phyloP scores from a whole-genome alignment of 1,139 yeast genomes.

The Suhomyces choctaworum region DNA sequence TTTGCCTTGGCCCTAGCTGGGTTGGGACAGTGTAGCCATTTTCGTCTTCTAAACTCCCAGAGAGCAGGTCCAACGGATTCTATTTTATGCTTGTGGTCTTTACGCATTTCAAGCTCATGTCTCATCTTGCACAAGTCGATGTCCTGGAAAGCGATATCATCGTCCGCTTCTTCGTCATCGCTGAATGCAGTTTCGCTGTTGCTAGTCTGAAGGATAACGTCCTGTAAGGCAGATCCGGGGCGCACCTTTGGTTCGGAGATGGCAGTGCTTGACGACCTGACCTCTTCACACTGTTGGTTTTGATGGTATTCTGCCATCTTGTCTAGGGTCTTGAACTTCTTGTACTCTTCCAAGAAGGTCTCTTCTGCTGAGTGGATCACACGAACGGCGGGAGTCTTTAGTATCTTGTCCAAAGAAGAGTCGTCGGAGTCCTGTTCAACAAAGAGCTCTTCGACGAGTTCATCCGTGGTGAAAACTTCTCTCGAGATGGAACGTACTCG shows the following conservation, averaged over 20 bases:
- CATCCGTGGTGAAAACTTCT: conserved; percentile 44
- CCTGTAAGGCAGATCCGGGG: conserved; percentile 12
- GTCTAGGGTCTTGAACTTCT: conserved; percentile 37
- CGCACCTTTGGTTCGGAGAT: conserved; percentile 17
- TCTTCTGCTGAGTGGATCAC: conserved; percentile 35
- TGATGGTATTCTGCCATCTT: conserved; percentile 30
- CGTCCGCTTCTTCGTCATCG: conserved; percentile 23
- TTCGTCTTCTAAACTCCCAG: conserved; percentile 60
- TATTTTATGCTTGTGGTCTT: not conserved
- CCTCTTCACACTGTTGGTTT: conserved; percentile 19
- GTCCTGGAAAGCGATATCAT: conserved; percentile 23
- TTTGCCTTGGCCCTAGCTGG: conserved; percentile 20
- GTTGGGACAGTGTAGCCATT: conserved; percentile 47
- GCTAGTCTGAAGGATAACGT: conserved; percentile 10
- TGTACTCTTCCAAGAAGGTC: conserved; percentile 35
- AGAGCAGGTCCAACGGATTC: conserved; percentile 46
- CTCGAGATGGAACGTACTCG: conserved; percentile 42
- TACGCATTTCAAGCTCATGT: conserved; percentile 25
- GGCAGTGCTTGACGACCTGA: conserved; percentile 24
- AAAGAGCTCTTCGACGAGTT: conserved; percentile 44
- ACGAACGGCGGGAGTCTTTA: conserved; percentile 22
- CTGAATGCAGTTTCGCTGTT: conserved; percentile 13
- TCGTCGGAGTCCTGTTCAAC: conserved; percentile 35
- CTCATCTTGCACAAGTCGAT: conserved; percentile 31
- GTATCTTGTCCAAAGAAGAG: conserved; percentile 23